Percentiles rank a stretch among this genome's conserved stretches.
phyloP scores from a whole-genome alignment of 768 basidiomycete species.

The Psilocybe cubensis region DNA sequence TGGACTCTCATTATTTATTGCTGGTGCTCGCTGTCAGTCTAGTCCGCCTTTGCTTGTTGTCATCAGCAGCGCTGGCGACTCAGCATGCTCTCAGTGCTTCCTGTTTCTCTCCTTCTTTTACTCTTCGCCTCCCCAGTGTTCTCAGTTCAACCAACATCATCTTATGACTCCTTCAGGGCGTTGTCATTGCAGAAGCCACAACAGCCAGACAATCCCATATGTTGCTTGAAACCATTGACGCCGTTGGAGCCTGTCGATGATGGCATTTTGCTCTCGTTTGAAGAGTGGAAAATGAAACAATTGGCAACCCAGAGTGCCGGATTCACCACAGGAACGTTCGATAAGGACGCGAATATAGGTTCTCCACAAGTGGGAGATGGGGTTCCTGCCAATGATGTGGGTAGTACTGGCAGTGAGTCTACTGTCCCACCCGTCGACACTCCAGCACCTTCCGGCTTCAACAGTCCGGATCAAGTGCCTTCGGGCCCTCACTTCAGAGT shows the following conservation, averaged over 20 bases:
- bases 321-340: slow-evolving; percentile 27
- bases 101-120: slow-evolving; percentile 37
- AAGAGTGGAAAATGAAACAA: slow-evolving; percentile 86
- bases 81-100: slow-evolving; percentile 28
- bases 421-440: slow-evolving; percentile 5
- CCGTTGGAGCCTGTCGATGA: slow-evolving; percentile 56
- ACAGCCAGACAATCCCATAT: slow-evolving; percentile 60
- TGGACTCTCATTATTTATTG: neutral
- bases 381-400: slow-evolving; percentile 3
- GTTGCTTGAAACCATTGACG: slow-evolving; percentile 64
- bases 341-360: slow-evolving; percentile 26
- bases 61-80: neutral
- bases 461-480: slow-evolving; percentile 9
- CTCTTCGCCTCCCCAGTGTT: slow-evolving; percentile 39
- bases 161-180: slow-evolving; percentile 65
- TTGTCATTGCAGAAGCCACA: slow-evolving; percentile 53
- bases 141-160: slow-evolving; percentile 31
- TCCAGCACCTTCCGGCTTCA: neutral
- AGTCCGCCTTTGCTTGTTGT: neutral
- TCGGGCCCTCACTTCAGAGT: slow-evolving; percentile 41
- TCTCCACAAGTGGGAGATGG: slow-evolving; percentile 10
- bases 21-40: neutral
- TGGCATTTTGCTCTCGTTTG: slow-evolving; percentile 76
- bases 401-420: slow-evolving; percentile 6
- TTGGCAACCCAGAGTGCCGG: slow-evolving; percentile 40